Percentiles rank a stretch among this genome's conserved stretches.
These are phyloP conservation scores for Hortaea werneckii DNA, from an alignment of 2,329 filamentous ascomycete species.

Conservation along the genomic window DNA sequence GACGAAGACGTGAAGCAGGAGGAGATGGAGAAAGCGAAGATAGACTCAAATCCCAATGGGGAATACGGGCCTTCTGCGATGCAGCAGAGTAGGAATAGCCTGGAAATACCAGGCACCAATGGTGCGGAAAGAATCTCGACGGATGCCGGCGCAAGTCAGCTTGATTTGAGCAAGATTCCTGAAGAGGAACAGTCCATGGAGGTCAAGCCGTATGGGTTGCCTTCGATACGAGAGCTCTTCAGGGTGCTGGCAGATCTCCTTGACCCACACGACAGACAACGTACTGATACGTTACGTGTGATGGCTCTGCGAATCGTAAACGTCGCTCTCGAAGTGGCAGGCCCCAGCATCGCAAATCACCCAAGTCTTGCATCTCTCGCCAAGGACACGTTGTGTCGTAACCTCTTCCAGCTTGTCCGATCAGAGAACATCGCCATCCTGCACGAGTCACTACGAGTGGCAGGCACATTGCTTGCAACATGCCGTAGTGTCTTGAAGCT, in stretches of 20 bases:
- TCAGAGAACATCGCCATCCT: conserved; percentile 95
- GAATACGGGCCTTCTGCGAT: conserved; percentile 34
- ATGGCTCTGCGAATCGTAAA: conserved; percentile 97
- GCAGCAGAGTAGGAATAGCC: conserved; percentile 39
- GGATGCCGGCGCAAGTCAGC: conserved; percentile 32
- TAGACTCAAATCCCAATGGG: conserved; percentile 53
- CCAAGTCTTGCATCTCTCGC: conserved; percentile 78
- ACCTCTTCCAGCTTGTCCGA: conserved; percentile 89
- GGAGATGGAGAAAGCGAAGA: conserved; percentile 67
- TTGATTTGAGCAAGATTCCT: conserved; percentile 32
- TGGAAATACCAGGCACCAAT: conserved; percentile 22
- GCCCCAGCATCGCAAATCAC: conserved; percentile 87
- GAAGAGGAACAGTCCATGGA: conserved; percentile 38
- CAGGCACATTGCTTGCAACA: conserved; percentile 80
- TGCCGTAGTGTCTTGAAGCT: conserved; percentile 85
- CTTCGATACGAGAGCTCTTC: conserved; percentile 89
- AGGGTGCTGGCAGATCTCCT: conserved; percentile 86
- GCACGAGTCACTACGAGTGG: conserved; percentile 84
- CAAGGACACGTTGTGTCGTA: conserved; percentile 84
- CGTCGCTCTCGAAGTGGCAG: conserved; percentile 90
- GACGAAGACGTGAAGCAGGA: conserved; percentile 54
- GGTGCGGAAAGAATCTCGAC: conserved; percentile 26
- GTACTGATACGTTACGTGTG: conserved; percentile 90
- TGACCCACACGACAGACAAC: conserved; percentile 83
- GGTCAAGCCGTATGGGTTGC: conserved; percentile 82